phyloP scores from a whole-genome alignment of 495 filamentous ascomycete species.

The Penicillium coprophilum region DNA sequence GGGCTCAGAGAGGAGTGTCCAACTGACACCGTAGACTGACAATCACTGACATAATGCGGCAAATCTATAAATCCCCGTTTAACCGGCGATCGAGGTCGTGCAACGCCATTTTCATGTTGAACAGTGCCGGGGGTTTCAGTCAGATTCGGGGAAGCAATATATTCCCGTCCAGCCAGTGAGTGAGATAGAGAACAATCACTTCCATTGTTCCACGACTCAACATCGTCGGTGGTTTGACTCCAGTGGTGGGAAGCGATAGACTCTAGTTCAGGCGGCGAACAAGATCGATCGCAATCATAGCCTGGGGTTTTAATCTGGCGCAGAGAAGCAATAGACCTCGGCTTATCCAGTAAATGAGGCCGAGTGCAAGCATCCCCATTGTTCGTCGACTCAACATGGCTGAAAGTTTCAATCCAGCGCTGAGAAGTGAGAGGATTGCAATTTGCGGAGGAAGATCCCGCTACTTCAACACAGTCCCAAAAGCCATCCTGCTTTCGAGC shows the following conservation, averaged over 20 bases:
- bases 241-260: background rate
- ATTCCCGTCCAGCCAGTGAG: background rate
- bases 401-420: background rate
- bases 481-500: background rate
- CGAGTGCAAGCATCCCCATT: background rate
- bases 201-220: background rate
- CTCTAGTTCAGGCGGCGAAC: too few relatives aligned
- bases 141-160: background rate
- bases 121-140: background rate
- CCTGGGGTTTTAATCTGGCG: background rate
- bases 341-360: background rate
- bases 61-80: background rate
- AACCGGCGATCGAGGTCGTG: background rate
- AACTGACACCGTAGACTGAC: background rate
- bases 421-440: background rate
- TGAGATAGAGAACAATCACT: background rate
- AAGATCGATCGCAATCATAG: too few relatives aligned
- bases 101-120: background rate
- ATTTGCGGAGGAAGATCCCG: too few relatives aligned
- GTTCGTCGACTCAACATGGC: background rate
- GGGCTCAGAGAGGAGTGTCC: background rate
- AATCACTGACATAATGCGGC: background rate
- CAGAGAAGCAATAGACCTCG: background rate
- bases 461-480: background rate
- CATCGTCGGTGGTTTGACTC: background rate